Conservation (phyloP, 257 asterid genomes). For the Ophiorrhiza pumila region DNA sequence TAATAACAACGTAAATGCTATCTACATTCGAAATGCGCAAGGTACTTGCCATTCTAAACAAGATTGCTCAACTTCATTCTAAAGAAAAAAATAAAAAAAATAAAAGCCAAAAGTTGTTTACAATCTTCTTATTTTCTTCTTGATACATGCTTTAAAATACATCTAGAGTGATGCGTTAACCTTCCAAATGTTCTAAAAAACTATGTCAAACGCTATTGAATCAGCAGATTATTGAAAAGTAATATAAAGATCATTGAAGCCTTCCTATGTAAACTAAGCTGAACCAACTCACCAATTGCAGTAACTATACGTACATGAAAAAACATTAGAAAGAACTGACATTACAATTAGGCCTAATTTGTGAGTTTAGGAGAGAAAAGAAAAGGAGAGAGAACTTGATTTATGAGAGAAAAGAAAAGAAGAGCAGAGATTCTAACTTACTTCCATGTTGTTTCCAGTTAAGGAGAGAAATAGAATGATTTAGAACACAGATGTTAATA, state of each 20-base stretch:
- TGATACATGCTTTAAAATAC: background rate
- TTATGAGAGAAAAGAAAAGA: background rate
- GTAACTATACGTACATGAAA: background rate
- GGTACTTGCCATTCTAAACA: background rate
- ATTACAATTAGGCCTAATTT: background rate
- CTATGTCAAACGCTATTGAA: background rate
- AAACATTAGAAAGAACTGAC: background rate
- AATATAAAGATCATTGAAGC: background rate
- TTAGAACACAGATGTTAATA: background rate
- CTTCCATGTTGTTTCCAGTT: background rate
- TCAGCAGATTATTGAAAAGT: background rate
- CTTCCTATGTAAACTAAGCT: background rate
- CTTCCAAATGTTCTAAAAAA: background rate
- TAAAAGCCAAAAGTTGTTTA: background rate
- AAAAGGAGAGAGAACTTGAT: background rate
- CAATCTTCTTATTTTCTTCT: slow-evolving; percentile 2
- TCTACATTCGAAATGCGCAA: background rate
- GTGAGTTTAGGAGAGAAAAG: background rate
- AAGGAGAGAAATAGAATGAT: background rate
- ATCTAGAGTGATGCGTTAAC: background rate
- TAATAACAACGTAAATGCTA: background rate
- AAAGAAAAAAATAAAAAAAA: background rate
- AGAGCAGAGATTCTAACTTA: background rate
- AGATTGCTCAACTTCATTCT: background rate
- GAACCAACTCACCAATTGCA: background rate